Evolutionary conservation across 1,284 basidiomycete species (phyloP).

Genomic region (Pseudozyma pruni): DNA sequence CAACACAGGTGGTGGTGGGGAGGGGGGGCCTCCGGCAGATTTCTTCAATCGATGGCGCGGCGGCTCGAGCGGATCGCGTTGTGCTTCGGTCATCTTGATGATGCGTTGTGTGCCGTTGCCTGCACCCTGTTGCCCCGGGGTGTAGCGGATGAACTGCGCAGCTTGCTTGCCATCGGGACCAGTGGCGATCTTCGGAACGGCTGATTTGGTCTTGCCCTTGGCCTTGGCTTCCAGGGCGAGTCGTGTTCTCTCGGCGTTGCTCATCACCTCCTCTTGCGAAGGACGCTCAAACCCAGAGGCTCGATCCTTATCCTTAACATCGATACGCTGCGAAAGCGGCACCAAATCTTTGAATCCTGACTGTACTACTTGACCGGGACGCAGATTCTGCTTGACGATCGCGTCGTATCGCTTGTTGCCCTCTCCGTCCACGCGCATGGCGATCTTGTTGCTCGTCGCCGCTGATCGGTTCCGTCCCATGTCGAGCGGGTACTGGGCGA

Average conservation of each 20-base stretch:
- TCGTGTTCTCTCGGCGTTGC: constrained; percentile 88
- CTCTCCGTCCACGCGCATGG: constrained; percentile 94
- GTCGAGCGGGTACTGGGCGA: constrained; percentile 95
- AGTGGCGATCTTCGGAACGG: constrained; percentile 76
- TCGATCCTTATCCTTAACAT: constrained; percentile 75
- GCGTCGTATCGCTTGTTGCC: constrained; percentile 97
- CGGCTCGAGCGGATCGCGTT: constrained; percentile 94
- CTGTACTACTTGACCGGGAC: constrained; percentile 84
- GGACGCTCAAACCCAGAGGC: constrained; percentile 81
- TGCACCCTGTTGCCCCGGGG: constrained; percentile 80
- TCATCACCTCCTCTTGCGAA: constrained; percentile 86
- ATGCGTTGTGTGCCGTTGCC: constrained; percentile 87
- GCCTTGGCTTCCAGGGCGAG: constrained; percentile 92
- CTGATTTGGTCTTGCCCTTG: constrained; percentile 94
- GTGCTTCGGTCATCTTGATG: constrained; percentile 87
- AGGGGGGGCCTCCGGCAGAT: constrained; percentile 92
- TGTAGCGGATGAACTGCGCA: constrained; percentile 88
- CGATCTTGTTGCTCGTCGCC: constrained; percentile 74
- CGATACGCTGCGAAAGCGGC: constrained; percentile 87
- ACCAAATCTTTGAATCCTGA: constrained; percentile 98
- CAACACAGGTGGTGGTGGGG: constrained; percentile 95
- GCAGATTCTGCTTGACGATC: constrained; percentile 93
- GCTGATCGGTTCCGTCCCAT: constrained; percentile 85
- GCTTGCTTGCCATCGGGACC: constrained; percentile 40
- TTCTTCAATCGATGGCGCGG: constrained; percentile 98